Evolutionary conservation across 164 flowering plant genomes (phyloP), one percentile per base, ranked within the genome.

Genomic region (Berberis thunbergii): DNA sequence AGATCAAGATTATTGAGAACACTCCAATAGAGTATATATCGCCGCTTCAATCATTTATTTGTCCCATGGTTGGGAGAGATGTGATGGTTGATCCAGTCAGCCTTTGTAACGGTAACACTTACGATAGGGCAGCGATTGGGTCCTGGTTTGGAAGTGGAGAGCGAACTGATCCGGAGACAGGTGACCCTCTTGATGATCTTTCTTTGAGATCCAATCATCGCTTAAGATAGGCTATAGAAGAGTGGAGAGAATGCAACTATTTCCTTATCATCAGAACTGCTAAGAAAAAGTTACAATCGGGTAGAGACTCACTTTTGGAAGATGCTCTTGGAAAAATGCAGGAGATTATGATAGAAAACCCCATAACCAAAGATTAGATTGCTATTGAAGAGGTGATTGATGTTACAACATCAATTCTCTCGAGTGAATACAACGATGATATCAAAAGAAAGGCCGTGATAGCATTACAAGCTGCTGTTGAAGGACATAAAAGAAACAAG

Each of bases 81-180:
- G 81, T 83, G 66, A 85, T 87, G 94, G 71, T 74, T 60, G 89
- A 87, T 67, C 94, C 94, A 52, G 88, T 87, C 10, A 85, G 85
- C 75, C 83, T 87, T 74, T 80, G 76, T 69, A 87, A 86, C 7
- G 85, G 80, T 41, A 83, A 89, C 8, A 79, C 89, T 11, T 87
- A 82, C 70, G 89, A 85, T 75, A 79, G 83, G 67, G 74, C 63
- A 44, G 82, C 84, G 45, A 73, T 87, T 52, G 74, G 79, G 70
- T 75, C 77, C 46, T 78, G 84, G 85, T 73, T 87, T 68, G 75
- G 67, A 26, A 38, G 68, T 61, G 88, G 88, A 26, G 61, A 74
- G 49, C 74, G 52, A 71, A 80, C 72, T 12, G 93, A 87, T 70
- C 93, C 93, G 1, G 74, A 70, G 61, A 87, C 88, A 0, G 84